Base-by-base conservation (phyloP, 768 basidiomycete genomes). In the Russula earlei region DNA sequence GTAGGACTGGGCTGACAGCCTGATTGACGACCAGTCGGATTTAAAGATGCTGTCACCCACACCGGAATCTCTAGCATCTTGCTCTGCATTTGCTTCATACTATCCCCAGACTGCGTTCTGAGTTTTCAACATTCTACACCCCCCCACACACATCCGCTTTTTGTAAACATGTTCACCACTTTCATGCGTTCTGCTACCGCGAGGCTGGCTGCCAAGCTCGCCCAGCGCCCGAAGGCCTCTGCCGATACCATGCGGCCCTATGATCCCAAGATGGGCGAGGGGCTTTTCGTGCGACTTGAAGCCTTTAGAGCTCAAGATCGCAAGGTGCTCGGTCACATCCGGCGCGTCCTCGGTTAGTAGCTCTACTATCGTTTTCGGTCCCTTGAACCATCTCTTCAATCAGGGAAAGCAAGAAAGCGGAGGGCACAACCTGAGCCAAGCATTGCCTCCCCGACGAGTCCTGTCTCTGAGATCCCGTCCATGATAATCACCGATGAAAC, bases 81-180 rank as follows among this genome's bases (percentile, higher is more conserved):
- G 38, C n/a, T 15, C 3, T 38, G 38, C 38, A 19, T 19, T 38
- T 38, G 38, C 38, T 38, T 38, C 38, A 38, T 19, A 38, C n/a
- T n/a, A n/a, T n/a, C n/a, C n/a, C n/a, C n/a, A n/a, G n/a, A n/a
- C n/a, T 38, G 3, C n/a, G 15, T n/a, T 38, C 17, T n/a, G 4
- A 19, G 10, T 11, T 44, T 36, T 25, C 22, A 12, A 44, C 5
- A n/a, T n/a, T n/a, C n/a, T n/a, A n/a, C n/a, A n/a, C n/a, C 17
- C 7, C n/a, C 11, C 40, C 40, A 41, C 40, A 33, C 19, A 41
- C 43, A 44, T 20, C n/a, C n/a, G 20, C 22, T 24, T 29, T 37
- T 33, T 42, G 6, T 14, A 37, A 50, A 37, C 42, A 56, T 50
- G 48, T 56, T 56, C 27, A 50, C 36, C 9, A n/a, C n/a, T n/a